A percentile compares a stretch with the other conserved stretches of the same genome.
phyloP scores from a whole-genome alignment of 2,329 filamentous ascomycete genomes.

The Penicillium nordicum region DNA sequence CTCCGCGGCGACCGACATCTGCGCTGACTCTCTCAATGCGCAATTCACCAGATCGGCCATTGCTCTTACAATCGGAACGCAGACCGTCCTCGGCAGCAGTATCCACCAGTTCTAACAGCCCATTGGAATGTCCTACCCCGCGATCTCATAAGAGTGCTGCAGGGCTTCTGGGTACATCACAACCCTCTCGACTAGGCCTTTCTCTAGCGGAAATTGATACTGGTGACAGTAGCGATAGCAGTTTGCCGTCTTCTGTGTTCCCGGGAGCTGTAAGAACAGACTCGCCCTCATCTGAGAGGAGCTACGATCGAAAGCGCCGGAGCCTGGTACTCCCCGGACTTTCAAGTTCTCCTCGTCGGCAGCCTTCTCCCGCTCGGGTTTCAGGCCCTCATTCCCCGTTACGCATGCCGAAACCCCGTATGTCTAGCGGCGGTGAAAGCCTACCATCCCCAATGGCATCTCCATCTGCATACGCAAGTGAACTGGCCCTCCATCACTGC shows the following conservation, averaged over 20 bases:
- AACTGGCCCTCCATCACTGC: slow-evolving; percentile 53
- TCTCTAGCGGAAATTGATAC: slow-evolving; percentile 81
- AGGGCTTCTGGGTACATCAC: slow-evolving; percentile 57
- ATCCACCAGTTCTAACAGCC: slow-evolving; percentile 84
- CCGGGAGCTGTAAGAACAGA: slow-evolving; percentile 73
- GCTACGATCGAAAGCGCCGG: slow-evolving; percentile 78
- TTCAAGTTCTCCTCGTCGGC: slow-evolving; percentile 70
- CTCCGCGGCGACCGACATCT: slow-evolving; percentile 35
- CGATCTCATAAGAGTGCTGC: slow-evolving; percentile 68
- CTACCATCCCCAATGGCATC: slow-evolving; percentile 84
- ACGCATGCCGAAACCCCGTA: slow-evolving; percentile 76
- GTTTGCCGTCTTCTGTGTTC: slow-evolving; percentile 74
- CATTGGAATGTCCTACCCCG: slow-evolving; percentile 84
- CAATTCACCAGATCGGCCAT: slow-evolving; percentile 50
- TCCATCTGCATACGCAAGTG: slow-evolving; percentile 76
- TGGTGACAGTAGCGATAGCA: slow-evolving; percentile 77
- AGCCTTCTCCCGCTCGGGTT: slow-evolving; percentile 80
- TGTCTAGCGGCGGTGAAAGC: slow-evolving; percentile 51
- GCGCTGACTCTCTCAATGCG: slow-evolving; percentile 56
- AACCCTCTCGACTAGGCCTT: slow-evolving; percentile 67
- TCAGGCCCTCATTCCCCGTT: slow-evolving; percentile 79
- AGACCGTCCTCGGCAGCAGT: slow-evolving; percentile 59
- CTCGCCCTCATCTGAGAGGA: slow-evolving; percentile 85
- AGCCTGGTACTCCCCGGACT: slow-evolving; percentile 80
- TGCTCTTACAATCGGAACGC: slow-evolving; percentile 45